Base-by-base conservation (phyloP, 257 asterid genomes). In the Nicotiana undulata region DNA sequence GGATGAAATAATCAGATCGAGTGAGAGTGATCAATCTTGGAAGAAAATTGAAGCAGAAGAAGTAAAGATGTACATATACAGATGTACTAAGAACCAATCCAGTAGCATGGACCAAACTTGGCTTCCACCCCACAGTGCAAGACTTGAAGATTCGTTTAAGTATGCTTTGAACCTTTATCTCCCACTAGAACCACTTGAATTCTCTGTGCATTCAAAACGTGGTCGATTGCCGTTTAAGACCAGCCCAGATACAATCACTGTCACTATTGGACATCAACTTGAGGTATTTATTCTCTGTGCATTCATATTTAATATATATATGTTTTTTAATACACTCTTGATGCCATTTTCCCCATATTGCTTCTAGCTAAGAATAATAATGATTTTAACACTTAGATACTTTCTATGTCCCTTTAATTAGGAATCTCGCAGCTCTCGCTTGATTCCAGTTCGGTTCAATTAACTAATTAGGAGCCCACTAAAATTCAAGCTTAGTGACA, bases 121-220 rank as follows among this genome's bases (percentile, higher is more conserved):
- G 59, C 58, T 70, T 44, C 77, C 59, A 12, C 77, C 34, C 13
- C 52, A 37, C 51, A 79, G 52, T 26, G 63, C 80, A 55, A 80
- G 53, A 56, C 67, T 29, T 75, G 74, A 68, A 81, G 86, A 87
- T 79, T 81, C 94, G 61, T 53, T 24, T 12, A 84, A 83, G 29
- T 88, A 82, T 81, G 87, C 92, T 64, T 68, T 90, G 63, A 83
- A 86, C 78, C 86, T 90, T 82, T 87, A 85, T 81, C 91, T 90
- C 59, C 83, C 86, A 72, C 86, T 90, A 1, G 89, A 85, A 24
- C 63, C 88, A 0, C 66, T 84, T 24, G 89, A 88, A 80, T 68
- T 76, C 34, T 63, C 55, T 76, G 34, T 52, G 56, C 75, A 76
- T 7, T 56, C 82, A 4, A 77, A 79, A 9, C 11, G 17, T 20